Base-by-base conservation (phyloP, 2,329 filamentous ascomycete genomes). In the Rhinocladiella similis region DNA sequence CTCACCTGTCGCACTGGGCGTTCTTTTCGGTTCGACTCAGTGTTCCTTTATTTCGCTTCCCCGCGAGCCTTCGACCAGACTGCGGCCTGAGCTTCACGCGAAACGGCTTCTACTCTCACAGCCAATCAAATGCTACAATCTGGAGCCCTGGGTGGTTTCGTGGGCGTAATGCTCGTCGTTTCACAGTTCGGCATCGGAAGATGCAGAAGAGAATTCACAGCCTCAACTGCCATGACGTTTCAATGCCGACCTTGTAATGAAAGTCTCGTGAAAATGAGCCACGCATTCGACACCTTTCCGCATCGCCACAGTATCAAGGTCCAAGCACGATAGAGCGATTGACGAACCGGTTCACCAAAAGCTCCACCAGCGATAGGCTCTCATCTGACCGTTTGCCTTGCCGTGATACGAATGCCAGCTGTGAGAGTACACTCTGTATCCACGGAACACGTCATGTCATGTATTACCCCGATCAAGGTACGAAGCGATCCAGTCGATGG, bases 21-120 rank as follows among this genome's bases (percentile, higher is more conserved):
- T 42, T n/a, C 41, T 27, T 48, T 51, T 41, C 38, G 19, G 27
- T 20, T 42, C 38, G n/a, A 20, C 20, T 35, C 39, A 18, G 19
- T 43, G 12, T 22, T 27, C 43, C 43, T 46, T 46, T 16, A 46
- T 27, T 27, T 46, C 43, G 43, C 43, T 46, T 46, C 43, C 43
- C 43, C 43, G 22, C 43, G 25, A 46, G 25, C 20, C 9, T 25
- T n/a, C 19, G n/a, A 20, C 20, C 19, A n/a, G 12, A 20, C n/a
- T 13, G 14, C 20, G 25, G 20, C 9, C 25, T 27, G 20, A n/a
- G 12, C 25, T 14, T 14, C 43, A 29, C 43, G n/a, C 43, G 43
- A 46, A 27, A 46, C 43, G 14, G 20, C 7, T 29, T 7, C 25
- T 46, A 20, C 20, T 25, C 10, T 20, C 12, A 13, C 43, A 27